Evolutionary conservation across 2,329 filamentous ascomycete species (phyloP), one percentile per base, ranked within the genome.

Genomic region (Hypoxylon sp.): DNA sequence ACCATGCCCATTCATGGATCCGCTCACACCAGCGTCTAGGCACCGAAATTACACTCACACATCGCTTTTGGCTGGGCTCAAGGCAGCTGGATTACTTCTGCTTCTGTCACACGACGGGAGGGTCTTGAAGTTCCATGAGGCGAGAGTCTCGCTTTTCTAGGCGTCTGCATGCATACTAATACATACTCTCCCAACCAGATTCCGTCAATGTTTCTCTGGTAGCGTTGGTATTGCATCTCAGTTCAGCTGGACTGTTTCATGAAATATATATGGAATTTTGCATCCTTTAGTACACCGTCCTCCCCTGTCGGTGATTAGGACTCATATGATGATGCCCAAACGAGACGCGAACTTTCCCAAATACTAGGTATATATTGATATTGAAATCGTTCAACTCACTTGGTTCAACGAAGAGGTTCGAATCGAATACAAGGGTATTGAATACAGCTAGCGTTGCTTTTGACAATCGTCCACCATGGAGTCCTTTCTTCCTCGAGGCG

Each of bases 401-500:
- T 23, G 9, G 23, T 14, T 37, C 45, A 50, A 53, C 21, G 8
- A 27, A 27, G 30, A 16, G 12, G 9, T 45, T 46, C 32, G 30
- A 46, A 48, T 47, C 16, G 39, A 29, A 12, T 52, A 41, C 23
- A 55, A n/a, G 27, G 27, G 30, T 25, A 30, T 21, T 6, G 6
- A 23, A 23, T 14, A 32, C 21, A 63, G 5, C 6, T 14, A 48
- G 34, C 11, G 7, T 25, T 8, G n/a, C 16, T 11, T 3, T 29
- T 32, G 48, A n/a, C 21, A 55, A 59, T n/a, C 32, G 45, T 39
- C 16, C 60, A 65, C 43, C 67, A 87, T 87, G 85, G 84, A 84
- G 61, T 83, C 83, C 0, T 81, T 84, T 61, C 73, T 85, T n/a
- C 82, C 84, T 8, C 74, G 82, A 50, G 82, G 82, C 59, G 83